phyloP scores from a whole-genome alignment of 2,329 filamentous ascomycete species.

The Cladophialophora immunda region DNA sequence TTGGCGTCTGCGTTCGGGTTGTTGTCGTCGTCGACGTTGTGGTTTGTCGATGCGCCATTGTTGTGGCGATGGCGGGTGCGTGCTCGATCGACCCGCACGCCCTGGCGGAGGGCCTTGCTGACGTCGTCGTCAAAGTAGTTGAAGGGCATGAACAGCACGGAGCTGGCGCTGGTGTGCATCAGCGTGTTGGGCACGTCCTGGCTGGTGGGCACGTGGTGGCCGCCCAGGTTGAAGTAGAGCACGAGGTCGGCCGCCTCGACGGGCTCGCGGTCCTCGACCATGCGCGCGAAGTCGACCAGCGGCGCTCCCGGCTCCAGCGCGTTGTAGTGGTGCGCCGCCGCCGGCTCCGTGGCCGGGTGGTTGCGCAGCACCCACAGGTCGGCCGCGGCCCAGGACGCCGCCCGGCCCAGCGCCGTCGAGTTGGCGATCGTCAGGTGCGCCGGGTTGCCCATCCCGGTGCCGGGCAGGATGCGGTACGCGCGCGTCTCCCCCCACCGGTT shows the following conservation, averaged over 20 bases:
- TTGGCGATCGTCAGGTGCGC: constrained; percentile 37
- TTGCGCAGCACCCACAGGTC: constrained; percentile 34
- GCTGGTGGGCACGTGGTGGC: constrained; percentile 59
- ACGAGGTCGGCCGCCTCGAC: constrained; percentile 47
- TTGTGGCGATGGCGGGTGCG: too few relatives aligned
- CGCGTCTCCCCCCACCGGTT: constrained; percentile 53
- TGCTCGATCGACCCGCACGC: constrained; percentile 31
- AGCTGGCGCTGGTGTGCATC: constrained; percentile 39
- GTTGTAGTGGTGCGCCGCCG: constrained; percentile 29
- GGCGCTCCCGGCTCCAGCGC: constrained; percentile 28
- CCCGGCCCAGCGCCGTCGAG: constrained; percentile 31
- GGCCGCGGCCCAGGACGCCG: constrained; percentile 32
- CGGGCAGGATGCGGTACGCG: constrained; percentile 51
- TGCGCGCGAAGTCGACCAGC: constrained; percentile 31
- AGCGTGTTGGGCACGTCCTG: constrained; percentile 50
- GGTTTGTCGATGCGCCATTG: not conserved
- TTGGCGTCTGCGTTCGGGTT: constrained; percentile 2
- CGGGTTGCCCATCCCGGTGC: constrained; percentile 46
- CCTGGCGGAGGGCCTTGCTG: constrained; percentile 18
- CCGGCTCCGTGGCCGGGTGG: constrained; percentile 34
- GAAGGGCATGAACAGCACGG: constrained; percentile 36
- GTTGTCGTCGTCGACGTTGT: not conserved
- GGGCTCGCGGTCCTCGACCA: constrained; percentile 27
- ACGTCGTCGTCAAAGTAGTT: constrained; percentile 37
- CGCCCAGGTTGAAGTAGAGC: constrained; percentile 62